Percentiles rank a stretch among this genome's conserved stretches.
Evolutionary conservation across 352 stramenopile genomes (phyloP).

Genomic region (Phytophthora crassamura): DNA sequence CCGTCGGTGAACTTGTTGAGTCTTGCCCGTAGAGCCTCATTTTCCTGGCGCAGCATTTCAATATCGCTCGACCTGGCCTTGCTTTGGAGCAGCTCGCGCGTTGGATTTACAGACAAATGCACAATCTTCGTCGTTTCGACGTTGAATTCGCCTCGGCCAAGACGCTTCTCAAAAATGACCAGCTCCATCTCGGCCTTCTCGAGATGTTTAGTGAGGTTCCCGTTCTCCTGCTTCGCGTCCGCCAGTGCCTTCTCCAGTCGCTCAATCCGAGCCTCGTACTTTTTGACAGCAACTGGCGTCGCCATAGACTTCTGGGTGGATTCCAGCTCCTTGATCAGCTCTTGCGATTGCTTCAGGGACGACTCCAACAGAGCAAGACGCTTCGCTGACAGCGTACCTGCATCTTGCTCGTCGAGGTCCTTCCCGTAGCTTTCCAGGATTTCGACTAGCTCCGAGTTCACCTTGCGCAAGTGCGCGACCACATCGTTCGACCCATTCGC

Average conservation of each 20-base stretch:
- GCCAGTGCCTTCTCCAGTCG: constrained; percentile 54
- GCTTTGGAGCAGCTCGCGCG: constrained; percentile 62
- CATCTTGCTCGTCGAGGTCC: constrained; percentile 45
- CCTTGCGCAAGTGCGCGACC: constrained; percentile 50
- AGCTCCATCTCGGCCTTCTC: constrained; percentile 73
- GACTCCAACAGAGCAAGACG: constrained; percentile 54
- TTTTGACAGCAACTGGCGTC: constrained; percentile 50
- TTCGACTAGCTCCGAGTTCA: constrained; percentile 67
- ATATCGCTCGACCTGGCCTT: constrained; percentile 49
- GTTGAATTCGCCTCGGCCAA: constrained; percentile 84
- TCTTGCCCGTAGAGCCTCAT: constrained; percentile 57
- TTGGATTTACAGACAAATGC: constrained; percentile 87
- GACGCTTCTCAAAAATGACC: constrained; percentile 69
- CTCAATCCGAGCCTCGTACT: constrained; percentile 57
- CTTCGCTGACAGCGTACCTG: constrained; percentile 32
- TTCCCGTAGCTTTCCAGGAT: constrained; percentile 74
- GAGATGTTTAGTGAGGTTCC: constrained; percentile 61
- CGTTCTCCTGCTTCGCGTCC: constrained; percentile 52
- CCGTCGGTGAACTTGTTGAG: constrained; percentile 43
- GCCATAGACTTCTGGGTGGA: constrained; percentile 40
- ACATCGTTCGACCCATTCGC: constrained; percentile 46
- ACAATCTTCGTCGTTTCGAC: constrained; percentile 87
- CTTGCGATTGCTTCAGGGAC: constrained; percentile 55
- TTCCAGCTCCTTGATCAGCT: constrained; percentile 55
- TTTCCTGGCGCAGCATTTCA: constrained; percentile 56